phyloP scores from a whole-genome alignment of 2,329 filamentous ascomycete species.

The Aureobasidium sp. region DNA sequence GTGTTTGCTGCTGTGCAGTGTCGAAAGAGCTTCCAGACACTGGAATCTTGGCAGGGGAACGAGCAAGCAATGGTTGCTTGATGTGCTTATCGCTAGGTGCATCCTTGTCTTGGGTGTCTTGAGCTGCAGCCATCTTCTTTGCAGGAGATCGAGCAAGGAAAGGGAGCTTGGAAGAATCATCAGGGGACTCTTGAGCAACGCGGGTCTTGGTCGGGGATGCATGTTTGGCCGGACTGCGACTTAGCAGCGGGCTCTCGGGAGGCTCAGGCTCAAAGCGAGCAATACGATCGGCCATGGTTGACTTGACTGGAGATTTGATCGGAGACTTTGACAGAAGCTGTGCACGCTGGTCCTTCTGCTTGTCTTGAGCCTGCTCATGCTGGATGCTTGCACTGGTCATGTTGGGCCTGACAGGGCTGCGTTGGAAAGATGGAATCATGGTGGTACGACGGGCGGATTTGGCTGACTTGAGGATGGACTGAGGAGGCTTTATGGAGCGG shows the following conservation, averaged over 20 bases:
- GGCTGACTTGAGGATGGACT: constrained; percentile 21
- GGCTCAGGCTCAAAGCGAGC: constrained; percentile 12
- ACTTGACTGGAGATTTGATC: constrained; percentile 18
- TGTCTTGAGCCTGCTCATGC: neutral
- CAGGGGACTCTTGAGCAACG: constrained; percentile 15
- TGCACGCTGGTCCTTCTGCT: neutral
- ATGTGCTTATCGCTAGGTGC: neutral
- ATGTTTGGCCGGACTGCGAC: constrained; percentile 23
- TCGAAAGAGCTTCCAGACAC: constrained; percentile 8
- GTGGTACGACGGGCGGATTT: constrained; percentile 29
- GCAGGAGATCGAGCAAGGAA: constrained; percentile 30
- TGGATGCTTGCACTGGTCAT: constrained; percentile 12
- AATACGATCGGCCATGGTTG: constrained; percentile 12
- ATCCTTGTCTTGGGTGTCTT: neutral
- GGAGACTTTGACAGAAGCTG: constrained; percentile 15
- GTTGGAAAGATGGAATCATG: constrained; percentile 24
- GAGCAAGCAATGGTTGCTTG: constrained; percentile 18
- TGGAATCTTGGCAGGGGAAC: constrained; percentile 17
- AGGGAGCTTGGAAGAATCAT: constrained; percentile 21
- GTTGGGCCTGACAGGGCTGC: constrained; percentile 22
- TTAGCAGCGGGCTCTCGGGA: constrained; percentile 22
- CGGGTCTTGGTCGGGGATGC: constrained; percentile 19
- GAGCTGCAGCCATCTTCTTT: constrained; percentile 13
- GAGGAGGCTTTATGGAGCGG: constrained; percentile 23
- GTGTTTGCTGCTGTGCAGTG: constrained; percentile 25